Evolutionary conservation across 2,329 filamentous ascomycete species (phyloP).

Genomic region (Ophiostoma fasciatum): DNA sequence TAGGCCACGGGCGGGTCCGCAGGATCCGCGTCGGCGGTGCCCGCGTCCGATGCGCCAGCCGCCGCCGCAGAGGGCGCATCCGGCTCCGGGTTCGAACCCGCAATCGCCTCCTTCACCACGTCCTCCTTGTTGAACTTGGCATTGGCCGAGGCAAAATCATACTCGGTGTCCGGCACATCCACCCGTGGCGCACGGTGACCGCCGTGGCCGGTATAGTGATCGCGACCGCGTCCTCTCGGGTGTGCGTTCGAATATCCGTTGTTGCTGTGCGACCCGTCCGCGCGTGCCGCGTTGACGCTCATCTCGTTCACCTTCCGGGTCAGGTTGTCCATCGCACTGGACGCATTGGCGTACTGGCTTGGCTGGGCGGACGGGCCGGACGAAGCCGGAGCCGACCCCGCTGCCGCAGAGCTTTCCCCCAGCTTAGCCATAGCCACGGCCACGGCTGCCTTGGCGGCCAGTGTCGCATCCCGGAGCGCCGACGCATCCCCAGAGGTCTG

Average conservation of each 20-base stretch:
- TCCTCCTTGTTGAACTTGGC: constrained; percentile 83
- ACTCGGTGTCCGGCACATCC: constrained; percentile 81
- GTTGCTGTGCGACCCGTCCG: constrained; percentile 19
- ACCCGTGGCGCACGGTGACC: constrained; percentile 48
- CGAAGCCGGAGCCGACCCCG: constrained; percentile 13
- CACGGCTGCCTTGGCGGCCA: constrained; percentile 62
- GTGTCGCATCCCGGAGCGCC: constrained; percentile 50
- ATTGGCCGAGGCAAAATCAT: constrained; percentile 77
- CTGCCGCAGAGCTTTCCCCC: constrained; percentile 21
- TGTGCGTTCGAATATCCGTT: constrained; percentile 12
- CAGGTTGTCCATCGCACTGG: constrained; percentile 53
- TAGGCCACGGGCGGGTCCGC: constrained; percentile 42
- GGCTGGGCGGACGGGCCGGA: not conserved
- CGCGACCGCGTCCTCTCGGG: constrained; percentile 24
- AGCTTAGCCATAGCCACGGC: constrained; percentile 68
- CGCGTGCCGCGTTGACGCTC: constrained; percentile 45
- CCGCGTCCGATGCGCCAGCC: constrained; percentile 14
- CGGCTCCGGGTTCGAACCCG: constrained; percentile 25
- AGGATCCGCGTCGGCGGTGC: constrained; percentile 1
- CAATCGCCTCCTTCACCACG: constrained; percentile 76
- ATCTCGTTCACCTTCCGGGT: constrained; percentile 65
- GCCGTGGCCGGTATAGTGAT: constrained; percentile 32
- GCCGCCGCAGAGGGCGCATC: constrained; percentile 15
- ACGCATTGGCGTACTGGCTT: constrained; percentile 23
- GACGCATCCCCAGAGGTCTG: constrained; percentile 23